phyloP scores from a whole-genome alignment of 2,329 filamentous ascomycete genomes.

The Fusarium pininemorale region DNA sequence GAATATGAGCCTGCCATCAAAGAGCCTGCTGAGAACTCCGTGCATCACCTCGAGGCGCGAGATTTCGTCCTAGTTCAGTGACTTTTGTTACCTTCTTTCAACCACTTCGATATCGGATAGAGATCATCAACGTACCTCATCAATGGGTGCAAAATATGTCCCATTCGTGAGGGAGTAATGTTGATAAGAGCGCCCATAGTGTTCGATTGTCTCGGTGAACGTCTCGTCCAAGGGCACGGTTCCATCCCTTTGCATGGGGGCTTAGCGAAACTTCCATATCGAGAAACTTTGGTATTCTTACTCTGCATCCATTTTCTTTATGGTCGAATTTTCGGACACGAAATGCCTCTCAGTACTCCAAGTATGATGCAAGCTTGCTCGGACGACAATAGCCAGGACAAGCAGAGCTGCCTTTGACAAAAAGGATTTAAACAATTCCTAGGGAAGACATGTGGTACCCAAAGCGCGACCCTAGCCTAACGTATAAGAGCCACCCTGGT shows the following conservation, averaged over 20 bases:
- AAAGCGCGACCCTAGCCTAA: constrained; percentile 46
- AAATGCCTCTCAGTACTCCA: constrained; percentile 8
- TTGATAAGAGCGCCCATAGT: constrained; percentile 73
- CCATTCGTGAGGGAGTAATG: constrained; percentile 71
- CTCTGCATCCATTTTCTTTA: constrained; percentile 45
- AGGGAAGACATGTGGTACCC: constrained; percentile 46
- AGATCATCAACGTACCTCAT: constrained; percentile 65
- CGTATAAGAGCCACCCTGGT: constrained; percentile 43
- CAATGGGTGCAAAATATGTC: constrained; percentile 74
- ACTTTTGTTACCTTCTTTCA: constrained; percentile 16
- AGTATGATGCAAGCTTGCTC: constrained; percentile 1
- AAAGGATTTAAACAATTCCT: constrained; percentile 36
- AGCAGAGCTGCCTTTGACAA: constrained; percentile 25
- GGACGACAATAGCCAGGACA: constrained; percentile 20
- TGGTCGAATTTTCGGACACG: constrained; percentile 2
- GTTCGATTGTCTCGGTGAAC: constrained; percentile 66
- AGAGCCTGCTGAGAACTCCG: constrained; percentile 67
- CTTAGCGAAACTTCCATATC: constrained; percentile 36
- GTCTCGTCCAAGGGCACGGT: constrained; percentile 65
- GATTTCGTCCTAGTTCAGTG: constrained; percentile 68
- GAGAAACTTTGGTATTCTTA: constrained; percentile 35
- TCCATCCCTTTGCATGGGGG: constrained; percentile 52
- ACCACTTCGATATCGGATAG: not conserved
- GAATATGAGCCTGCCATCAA: constrained; percentile 74
- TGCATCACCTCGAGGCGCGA: constrained; percentile 72